phyloP scores from a whole-genome alignment of 768 basidiomycete genomes.

The Podaxis mareebaensis region DNA sequence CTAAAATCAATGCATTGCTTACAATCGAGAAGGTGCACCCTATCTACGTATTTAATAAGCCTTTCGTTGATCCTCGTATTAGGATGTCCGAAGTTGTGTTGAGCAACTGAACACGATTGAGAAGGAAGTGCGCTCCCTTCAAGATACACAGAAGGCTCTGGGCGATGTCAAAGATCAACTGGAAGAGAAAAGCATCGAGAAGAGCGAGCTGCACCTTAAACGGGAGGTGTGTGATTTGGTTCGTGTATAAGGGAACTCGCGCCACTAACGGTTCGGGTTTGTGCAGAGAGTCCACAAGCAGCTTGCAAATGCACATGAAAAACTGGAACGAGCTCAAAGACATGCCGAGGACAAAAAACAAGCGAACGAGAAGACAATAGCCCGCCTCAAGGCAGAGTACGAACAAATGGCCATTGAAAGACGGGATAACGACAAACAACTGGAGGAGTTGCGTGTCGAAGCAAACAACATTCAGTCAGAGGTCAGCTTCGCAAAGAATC shows the following conservation, averaged over 20 bases:
- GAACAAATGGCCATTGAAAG: conserved; percentile 77
- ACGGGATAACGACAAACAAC: conserved; percentile 74
- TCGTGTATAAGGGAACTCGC: not conserved
- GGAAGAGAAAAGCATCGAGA: conserved; percentile 74
- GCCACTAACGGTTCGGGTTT: not conserved
- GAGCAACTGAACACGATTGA: conserved; percentile 79
- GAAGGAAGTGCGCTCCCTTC: conserved; percentile 64
- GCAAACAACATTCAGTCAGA: conserved; percentile 68
- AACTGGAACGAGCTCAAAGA: conserved; percentile 75
- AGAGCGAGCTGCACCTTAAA: conserved; percentile 64
- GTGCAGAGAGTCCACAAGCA: conserved; percentile 79
- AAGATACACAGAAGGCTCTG: conserved; percentile 65
- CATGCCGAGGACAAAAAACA: conserved; percentile 80
- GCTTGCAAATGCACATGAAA: conserved; percentile 77
- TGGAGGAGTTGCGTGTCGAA: conserved; percentile 74
- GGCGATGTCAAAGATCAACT: conserved; percentile 67
- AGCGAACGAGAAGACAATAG: conserved; percentile 73
- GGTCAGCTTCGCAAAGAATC: conserved; percentile 35
- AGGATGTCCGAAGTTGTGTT: conserved; percentile 73
- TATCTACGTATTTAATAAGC: not conserved
- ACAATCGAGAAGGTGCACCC: conserved; percentile 70
- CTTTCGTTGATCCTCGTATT: not conserved
- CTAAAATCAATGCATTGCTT: conserved; percentile 68
- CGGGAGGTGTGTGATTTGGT: conserved; percentile 52
- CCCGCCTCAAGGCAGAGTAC: conserved; percentile 76